phyloP scores from a whole-genome alignment of 2,329 filamentous ascomycete genomes.

The Epichloe hybrida region DNA sequence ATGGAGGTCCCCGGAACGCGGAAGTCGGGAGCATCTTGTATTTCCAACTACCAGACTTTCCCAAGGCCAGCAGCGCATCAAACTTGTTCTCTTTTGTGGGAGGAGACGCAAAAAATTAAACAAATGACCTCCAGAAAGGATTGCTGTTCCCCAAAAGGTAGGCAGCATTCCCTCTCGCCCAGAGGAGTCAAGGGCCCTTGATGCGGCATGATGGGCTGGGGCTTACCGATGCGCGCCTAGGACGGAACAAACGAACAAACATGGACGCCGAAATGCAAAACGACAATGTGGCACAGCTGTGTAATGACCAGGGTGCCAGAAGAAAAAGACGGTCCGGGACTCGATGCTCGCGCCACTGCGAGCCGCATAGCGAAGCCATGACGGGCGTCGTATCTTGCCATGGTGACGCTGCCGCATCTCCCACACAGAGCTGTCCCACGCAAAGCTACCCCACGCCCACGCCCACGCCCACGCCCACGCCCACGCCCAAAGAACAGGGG shows the following conservation, averaged over 20 bases:
- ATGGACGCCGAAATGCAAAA: neutral
- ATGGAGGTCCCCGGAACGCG: neutral
- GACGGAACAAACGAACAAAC: neutral
- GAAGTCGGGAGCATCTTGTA: neutral
- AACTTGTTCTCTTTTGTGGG: neutral
- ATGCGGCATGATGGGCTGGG: too few relatives aligned
- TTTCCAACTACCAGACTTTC: neutral
- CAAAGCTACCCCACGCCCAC: too few relatives aligned
- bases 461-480: neutral
- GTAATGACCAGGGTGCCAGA: neutral
- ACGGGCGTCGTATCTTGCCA: neutral
- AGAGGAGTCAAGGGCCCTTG: too few relatives aligned
- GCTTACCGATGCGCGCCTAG: neutral
- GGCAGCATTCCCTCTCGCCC: neutral
- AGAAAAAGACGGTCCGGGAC: neutral
- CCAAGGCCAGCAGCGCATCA: neutral
- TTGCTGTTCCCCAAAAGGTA: neutral
- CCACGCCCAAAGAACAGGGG: neutral
- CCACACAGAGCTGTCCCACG: neutral
- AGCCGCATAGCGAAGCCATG: neutral
- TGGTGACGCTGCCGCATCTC: neutral
- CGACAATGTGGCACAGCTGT: neutral
- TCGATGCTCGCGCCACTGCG: neutral
- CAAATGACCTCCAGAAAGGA: neutral
- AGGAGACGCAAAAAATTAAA: neutral